These are phyloP conservation scores for Thermothelomyces thermophilus DNA, from an alignment of 2,329 filamentous ascomycete genomes.

Conservation along the genomic window DNA sequence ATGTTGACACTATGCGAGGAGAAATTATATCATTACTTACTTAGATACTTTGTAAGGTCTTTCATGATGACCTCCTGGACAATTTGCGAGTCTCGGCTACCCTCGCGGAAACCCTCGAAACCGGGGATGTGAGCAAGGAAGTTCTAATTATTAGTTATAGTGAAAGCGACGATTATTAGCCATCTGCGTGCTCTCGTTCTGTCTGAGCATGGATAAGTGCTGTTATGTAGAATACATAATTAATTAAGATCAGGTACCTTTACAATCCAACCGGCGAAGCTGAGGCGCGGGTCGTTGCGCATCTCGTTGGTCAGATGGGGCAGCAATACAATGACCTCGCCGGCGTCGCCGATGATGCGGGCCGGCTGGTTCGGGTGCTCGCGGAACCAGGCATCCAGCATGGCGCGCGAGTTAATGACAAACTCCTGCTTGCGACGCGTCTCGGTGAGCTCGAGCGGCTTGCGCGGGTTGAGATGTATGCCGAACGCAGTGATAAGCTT, in stretches of 20 bases:
- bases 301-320: background rate
- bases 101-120: background rate
- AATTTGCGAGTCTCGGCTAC: background rate
- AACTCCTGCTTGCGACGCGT: background rate
- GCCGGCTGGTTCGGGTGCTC: background rate
- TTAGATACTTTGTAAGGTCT: conserved; percentile 1
- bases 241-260: background rate
- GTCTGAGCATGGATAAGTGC: no score
- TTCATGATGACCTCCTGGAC: background rate
- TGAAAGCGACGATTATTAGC: background rate
- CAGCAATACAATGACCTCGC: background rate
- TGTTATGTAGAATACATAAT: no score
- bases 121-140: background rate
- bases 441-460: background rate
- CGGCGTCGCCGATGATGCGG: background rate
- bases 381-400: background rate
- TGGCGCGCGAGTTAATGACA: background rate
- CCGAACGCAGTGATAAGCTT: no score
- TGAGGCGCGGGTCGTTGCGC: background rate
- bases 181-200: background rate
- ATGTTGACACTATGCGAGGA: no score
- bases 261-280: background rate
- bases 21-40: background rate
- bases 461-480: background rate
- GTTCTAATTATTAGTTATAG: background rate